These are phyloP conservation scores for Venturia pyrina DNA, from an alignment of 2,329 filamentous ascomycete species.

Conservation along the genomic window DNA sequence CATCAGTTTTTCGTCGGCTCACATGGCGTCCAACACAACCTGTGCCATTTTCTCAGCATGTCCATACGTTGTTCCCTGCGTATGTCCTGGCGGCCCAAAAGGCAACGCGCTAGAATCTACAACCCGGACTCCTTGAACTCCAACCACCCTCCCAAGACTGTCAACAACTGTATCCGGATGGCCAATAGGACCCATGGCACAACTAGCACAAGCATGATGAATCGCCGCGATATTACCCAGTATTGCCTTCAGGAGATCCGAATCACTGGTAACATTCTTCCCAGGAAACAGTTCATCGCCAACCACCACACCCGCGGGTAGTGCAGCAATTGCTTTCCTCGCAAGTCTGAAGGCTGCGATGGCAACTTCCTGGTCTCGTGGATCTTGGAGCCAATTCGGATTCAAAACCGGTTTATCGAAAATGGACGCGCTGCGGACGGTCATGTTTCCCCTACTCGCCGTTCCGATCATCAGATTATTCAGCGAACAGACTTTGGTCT, in stretches of 20 bases:
- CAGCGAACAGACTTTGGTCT: neutral
- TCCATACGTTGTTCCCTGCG: constrained; percentile 7
- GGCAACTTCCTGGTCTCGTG: constrained; percentile 42
- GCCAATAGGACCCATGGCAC: constrained; percentile 42
- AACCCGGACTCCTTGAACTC: constrained; percentile 43
- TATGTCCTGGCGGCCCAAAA: constrained; percentile 1
- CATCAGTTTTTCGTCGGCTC: too few relatives aligned
- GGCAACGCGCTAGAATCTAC: constrained; percentile 17
- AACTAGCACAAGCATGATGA: constrained; percentile 49
- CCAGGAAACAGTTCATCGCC: constrained; percentile 31
- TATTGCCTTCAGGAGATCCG: constrained; percentile 25
- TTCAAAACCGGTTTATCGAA: constrained; percentile 51
- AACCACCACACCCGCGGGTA: constrained; percentile 15
- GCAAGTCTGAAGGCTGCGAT: constrained; percentile 46
- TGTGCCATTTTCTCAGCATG: constrained; percentile 8
- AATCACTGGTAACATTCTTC: constrained; percentile 36
- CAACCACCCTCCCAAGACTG: constrained; percentile 41
- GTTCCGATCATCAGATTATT: constrained; percentile 2
- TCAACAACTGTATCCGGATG: constrained; percentile 44
- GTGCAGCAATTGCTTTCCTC: constrained; percentile 20
- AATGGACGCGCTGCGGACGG: constrained; percentile 50
- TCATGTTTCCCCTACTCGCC: constrained; percentile 43
- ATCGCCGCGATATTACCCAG: constrained; percentile 24
- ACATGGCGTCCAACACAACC: neutral
- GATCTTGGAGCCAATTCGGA: constrained; percentile 26